Evolutionary conservation across 805 yeast species (phyloP).

Genomic region (Helenozyma baotianmanensis): DNA sequence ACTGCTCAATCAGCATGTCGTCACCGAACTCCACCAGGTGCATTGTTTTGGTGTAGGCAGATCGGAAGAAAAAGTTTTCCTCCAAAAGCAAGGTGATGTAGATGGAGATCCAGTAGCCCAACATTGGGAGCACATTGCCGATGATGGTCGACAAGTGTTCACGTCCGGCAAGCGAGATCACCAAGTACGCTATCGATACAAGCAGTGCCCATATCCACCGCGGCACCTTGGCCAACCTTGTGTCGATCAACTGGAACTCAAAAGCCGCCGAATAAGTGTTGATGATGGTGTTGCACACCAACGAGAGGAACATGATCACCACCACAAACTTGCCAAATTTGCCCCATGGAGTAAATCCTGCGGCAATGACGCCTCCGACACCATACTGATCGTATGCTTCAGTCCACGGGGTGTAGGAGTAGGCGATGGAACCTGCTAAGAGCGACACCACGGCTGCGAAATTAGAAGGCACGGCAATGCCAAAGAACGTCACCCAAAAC

Average conservation of each 20-base stretch:
- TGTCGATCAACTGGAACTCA: conserved; percentile 30
- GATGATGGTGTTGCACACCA: conserved; percentile 33
- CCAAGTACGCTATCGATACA: conserved; percentile 9
- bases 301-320: conserved; percentile 26
- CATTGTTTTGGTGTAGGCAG: background rate
- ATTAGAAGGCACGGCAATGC: conserved; percentile 27
- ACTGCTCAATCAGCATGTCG: conserved; percentile 8
- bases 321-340: conserved; percentile 31
- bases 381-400: conserved; percentile 25
- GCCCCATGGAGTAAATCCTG: conserved; percentile 34
- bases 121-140: conserved; percentile 14
- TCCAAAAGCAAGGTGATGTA: conserved; percentile 11
- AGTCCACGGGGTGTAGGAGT: conserved; percentile 28
- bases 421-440: conserved; percentile 30
- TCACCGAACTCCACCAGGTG: conserved; percentile 8
- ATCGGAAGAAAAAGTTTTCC: conserved; percentile 12
- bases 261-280: conserved; percentile 35
- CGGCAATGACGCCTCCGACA: conserved; percentile 30
- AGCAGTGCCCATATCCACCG: conserved; percentile 13
- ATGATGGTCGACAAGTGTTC: conserved; percentile 10
- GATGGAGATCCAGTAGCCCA: conserved; percentile 16
- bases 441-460: conserved; percentile 30
- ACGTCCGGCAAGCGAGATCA: conserved; percentile 11
- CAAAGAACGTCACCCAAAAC: conserved; percentile 25
- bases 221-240: conserved; percentile 14